These are phyloP conservation scores for Periconia digitata DNA, from an alignment of 2,329 filamentous ascomycete species.

Conservation along the genomic window DNA sequence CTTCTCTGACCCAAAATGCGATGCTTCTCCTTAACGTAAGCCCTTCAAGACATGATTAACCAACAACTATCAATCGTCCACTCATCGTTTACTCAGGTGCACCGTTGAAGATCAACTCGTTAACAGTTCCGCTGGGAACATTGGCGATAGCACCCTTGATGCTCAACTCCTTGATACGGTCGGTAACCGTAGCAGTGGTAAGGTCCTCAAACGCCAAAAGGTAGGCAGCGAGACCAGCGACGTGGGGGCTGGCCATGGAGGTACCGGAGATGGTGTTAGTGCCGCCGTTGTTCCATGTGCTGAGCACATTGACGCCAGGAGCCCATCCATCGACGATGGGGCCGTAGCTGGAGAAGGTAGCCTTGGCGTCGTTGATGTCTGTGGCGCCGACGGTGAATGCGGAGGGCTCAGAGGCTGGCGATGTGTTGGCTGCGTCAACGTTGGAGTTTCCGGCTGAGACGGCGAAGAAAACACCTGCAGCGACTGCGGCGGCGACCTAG, in stretches of 20 bases:
- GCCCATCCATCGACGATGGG: conserved; percentile 39
- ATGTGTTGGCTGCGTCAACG: conserved; percentile 25
- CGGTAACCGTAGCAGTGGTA: conserved; percentile 46
- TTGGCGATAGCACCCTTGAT: conserved; percentile 42
- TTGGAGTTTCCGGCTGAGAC: conserved; percentile 43
- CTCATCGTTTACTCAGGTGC: conserved; percentile 7
- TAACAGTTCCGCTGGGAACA: conserved; percentile 48
- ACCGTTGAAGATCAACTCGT: conserved; percentile 58
- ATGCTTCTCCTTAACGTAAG: too few relatives aligned
- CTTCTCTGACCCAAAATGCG: too few relatives aligned
- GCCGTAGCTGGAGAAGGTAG: conserved; percentile 42
- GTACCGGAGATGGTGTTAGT: conserved; percentile 59
- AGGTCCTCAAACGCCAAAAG: conserved; percentile 56
- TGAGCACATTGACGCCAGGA: conserved; percentile 44
- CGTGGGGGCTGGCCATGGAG: conserved; percentile 69
- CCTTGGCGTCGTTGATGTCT: conserved; percentile 29
- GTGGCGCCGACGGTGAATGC: conserved; percentile 44
- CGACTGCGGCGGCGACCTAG: conserved; percentile 34
- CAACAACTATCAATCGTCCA: too few relatives aligned
- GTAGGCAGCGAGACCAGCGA: conserved; percentile 69
- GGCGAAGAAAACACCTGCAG: conserved; percentile 39
- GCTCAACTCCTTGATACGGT: conserved; percentile 49
- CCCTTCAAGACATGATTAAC: too few relatives aligned
- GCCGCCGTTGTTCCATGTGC: conserved; percentile 47
- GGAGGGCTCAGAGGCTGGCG: conserved; percentile 36